Conservation (phyloP, 2,329 filamentous ascomycete genomes). For the Ophiobolus disseminans region DNA sequence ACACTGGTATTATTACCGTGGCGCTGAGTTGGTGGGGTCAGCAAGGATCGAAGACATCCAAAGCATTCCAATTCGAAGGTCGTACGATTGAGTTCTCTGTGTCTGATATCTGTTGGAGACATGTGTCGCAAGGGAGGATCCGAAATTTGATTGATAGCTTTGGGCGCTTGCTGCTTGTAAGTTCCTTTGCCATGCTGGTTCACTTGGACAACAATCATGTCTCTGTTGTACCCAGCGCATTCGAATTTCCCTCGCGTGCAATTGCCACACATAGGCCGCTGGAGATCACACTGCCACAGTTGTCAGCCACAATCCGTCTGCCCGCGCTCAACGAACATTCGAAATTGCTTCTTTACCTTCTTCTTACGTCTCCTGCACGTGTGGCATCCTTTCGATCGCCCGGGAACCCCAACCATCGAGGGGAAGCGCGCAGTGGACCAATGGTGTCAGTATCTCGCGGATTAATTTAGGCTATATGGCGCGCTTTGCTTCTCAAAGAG, state of each 20-base stretch:
- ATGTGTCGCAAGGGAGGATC: neutral
- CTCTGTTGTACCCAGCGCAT: constrained; percentile 18
- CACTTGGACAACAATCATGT: constrained; percentile 20
- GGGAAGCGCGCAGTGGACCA: neutral
- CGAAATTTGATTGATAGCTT: neutral
- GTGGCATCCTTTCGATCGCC: constrained; percentile 23
- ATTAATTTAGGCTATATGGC: no score
- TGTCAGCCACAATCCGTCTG: neutral
- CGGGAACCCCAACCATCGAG: constrained; percentile 24
- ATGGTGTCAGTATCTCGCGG: neutral
- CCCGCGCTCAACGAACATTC: no score
- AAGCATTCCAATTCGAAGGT: constrained; percentile 14
- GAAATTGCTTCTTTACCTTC: constrained; percentile 8
- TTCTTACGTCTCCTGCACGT: constrained; percentile 23
- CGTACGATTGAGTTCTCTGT: constrained; percentile 13
- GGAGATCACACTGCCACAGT: constrained; percentile 16
- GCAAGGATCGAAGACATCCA: constrained; percentile 11
- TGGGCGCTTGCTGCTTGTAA: constrained; percentile 10
- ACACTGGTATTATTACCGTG: neutral
- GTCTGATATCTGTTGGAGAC: constrained; percentile 5
- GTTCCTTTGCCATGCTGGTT: constrained; percentile 11
- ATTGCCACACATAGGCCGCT: constrained; percentile 15
- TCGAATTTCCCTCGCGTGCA: constrained; percentile 14
- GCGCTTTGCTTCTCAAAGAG: neutral
- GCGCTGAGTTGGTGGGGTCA: constrained; percentile 1